phyloP scores from a whole-genome alignment of 176 grass and related monocot species.

The Dendrocalamus sinicus region DNA sequence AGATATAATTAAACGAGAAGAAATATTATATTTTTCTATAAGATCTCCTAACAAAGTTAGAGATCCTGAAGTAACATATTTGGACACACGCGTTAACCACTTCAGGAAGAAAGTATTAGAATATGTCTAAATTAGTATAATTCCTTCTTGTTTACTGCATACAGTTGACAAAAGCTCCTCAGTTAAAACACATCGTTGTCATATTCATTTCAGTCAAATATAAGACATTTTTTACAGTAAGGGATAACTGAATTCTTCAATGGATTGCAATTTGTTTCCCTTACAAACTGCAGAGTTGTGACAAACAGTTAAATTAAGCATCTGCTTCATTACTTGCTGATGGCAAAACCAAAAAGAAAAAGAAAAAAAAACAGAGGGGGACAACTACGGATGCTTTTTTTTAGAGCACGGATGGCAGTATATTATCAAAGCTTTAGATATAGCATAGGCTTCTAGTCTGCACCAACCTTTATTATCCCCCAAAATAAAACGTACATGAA shows the following conservation, averaged over 20 bases:
- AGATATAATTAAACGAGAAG: slow-evolving; percentile 18
- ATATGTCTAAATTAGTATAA: slow-evolving; percentile 20
- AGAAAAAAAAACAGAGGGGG: not conserved
- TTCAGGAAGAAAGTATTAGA: slow-evolving; percentile 23
- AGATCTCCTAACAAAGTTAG: not conserved
- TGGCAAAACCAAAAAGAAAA: not conserved
- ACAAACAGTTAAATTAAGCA: not conserved
- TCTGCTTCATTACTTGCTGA: not conserved
- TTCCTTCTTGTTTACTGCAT: not conserved
- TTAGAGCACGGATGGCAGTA: not conserved
- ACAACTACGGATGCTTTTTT: not conserved
- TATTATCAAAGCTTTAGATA: slow-evolving; percentile 7
- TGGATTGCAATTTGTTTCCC: not conserved
- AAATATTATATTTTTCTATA: not conserved
- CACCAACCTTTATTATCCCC: not conserved
- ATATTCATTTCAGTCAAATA: slow-evolving; percentile 11
- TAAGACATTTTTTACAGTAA: not conserved
- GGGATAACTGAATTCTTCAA: not conserved
- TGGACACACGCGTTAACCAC: slow-evolving; percentile 30
- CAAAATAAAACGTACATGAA: not conserved
- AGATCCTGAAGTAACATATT: slow-evolving; percentile 12
- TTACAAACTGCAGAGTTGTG: not conserved
- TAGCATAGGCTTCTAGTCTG: not conserved
- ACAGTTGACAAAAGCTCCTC: slow-evolving; percentile 7
- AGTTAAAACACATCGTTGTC: not conserved